Conservation (phyloP, 805 yeast species). For the Cyberlindnera mycetangii region DNA sequence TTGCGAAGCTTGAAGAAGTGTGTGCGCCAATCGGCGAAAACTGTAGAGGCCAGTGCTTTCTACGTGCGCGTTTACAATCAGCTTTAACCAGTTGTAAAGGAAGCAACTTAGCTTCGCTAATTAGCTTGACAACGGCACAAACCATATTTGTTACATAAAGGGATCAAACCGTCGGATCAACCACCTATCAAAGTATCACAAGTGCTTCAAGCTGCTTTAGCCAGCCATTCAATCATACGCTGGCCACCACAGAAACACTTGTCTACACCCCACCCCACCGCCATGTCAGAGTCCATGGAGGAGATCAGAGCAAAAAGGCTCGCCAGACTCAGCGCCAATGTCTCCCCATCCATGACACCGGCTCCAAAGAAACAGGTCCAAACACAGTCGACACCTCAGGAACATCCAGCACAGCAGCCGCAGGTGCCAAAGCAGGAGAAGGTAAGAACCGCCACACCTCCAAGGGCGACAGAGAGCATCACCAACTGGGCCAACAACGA, state of each 20-base stretch:
- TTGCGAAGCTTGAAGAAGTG: neutral
- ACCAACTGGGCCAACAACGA: slow-evolving; percentile 11
- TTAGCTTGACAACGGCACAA: too few species aligned
- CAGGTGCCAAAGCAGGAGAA: neutral
- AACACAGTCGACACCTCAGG: neutral
- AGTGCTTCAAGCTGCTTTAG: neutral
- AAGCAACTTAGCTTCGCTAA: too few species aligned
- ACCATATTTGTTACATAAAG: too few species aligned
- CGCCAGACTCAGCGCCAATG: slow-evolving; percentile 17
- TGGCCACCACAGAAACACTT: neutral
- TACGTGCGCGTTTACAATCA: too few species aligned
- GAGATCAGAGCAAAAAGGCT: slow-evolving; percentile 37
- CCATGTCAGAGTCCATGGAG: slow-evolving; percentile 20
- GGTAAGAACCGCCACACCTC: neutral
- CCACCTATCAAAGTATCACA: too few species aligned
- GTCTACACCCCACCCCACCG: neutral
- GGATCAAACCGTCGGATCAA: too few species aligned
- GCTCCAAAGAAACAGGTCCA: neutral
- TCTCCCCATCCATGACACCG: slow-evolving; percentile 1
- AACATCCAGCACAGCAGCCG: neutral
- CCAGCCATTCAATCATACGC: neutral
- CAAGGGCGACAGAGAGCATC: slow-evolving; percentile 8
- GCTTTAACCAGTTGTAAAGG: too few species aligned
- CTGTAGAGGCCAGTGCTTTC: too few species aligned
- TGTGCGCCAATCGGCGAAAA: neutral